These are phyloP conservation scores for Ophiocordyceps camponoti-rufipedis DNA, from an alignment of 2,329 filamentous ascomycete species.

Conservation along the genomic window DNA sequence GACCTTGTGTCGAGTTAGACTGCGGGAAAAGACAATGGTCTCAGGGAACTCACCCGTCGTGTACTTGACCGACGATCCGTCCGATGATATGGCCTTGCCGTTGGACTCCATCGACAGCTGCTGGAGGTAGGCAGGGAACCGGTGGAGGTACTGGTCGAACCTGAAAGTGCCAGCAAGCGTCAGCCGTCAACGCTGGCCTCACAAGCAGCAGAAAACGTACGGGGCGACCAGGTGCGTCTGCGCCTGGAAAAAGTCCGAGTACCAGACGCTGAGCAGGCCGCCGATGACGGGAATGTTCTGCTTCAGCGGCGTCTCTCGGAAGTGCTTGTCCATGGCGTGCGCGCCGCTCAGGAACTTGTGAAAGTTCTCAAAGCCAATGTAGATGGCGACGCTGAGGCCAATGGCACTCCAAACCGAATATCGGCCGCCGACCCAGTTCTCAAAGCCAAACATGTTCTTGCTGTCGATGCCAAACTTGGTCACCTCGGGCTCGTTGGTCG, in stretches of 20 bases:
- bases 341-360: conserved; percentile 87
- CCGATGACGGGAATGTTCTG: conserved; percentile 90
- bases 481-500: conserved; percentile 87
- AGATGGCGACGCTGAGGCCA: conserved; percentile 80
- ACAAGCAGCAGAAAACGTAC: conserved; percentile 28
- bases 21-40: not conserved
- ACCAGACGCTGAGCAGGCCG: conserved; percentile 92
- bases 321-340: conserved; percentile 97
- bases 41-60: conserved; percentile 46
- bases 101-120: conserved; percentile 99
- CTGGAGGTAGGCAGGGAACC: conserved; percentile 97
- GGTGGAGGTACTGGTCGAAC: conserved; percentile 97
- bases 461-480: conserved; percentile 97
- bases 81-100: conserved; percentile 88
- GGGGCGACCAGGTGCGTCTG: conserved; percentile 96
- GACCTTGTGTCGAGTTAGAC: conserved; percentile 25
- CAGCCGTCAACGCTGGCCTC: not conserved
- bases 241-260: conserved; percentile 95
- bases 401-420: conserved; percentile 99
- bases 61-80: conserved; percentile 84
- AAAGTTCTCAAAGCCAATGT: conserved; percentile 97
- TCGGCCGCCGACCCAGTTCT: conserved; percentile 93
- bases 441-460: conserved; percentile 99
- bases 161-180: conserved; percentile 19
- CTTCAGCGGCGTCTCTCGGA: conserved; percentile 74